Percentiles rank a stretch among this genome's conserved stretches.
Evolutionary conservation across 2,329 filamentous ascomycete genomes (phyloP).

Genomic region (Hymenoscyphus occultus): DNA sequence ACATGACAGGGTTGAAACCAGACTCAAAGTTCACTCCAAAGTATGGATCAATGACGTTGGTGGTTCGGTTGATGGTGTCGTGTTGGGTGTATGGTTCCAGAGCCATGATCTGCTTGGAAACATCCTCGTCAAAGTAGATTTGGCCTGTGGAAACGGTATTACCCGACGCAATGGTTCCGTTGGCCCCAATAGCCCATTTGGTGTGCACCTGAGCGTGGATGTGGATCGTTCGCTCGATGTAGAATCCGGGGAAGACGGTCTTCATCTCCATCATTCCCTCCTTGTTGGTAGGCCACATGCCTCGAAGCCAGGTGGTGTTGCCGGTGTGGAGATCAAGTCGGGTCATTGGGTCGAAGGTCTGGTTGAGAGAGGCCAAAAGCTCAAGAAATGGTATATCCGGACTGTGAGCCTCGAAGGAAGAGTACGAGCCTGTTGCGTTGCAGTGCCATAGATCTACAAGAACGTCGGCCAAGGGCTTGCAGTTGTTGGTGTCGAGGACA

Average conservation of each 20-base stretch:
- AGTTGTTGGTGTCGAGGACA: constrained; percentile 52
- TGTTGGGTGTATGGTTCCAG: constrained; percentile 47
- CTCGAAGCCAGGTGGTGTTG: constrained; percentile 42
- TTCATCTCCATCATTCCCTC: constrained; percentile 44
- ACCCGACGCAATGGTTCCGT: constrained; percentile 49
- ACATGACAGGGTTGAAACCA: constrained; percentile 36
- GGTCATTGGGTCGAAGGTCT: constrained; percentile 21
- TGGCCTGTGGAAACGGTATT: constrained; percentile 56
- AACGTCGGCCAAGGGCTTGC: constrained; percentile 46
- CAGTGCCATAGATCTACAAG: constrained; percentile 48
- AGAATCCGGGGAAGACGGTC: constrained; percentile 44
- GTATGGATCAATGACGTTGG: constrained; percentile 27
- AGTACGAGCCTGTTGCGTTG: constrained; percentile 34
- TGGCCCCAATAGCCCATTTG: constrained; percentile 37
- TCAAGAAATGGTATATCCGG: constrained; percentile 31
- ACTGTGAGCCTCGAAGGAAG: constrained; percentile 29
- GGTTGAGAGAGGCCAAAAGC: constrained; percentile 34
- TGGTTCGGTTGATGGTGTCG: constrained; percentile 41
- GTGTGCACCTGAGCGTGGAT: constrained; percentile 48
- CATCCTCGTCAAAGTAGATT: constrained; percentile 59
- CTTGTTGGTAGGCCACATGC: constrained; percentile 41
- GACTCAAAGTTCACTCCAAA: constrained; percentile 11
- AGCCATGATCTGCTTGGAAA: constrained; percentile 50
- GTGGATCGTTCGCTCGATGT: constrained; percentile 44
- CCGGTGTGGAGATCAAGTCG: constrained; percentile 26